These are phyloP conservation scores for Mycena citricolor DNA, from an alignment of 1,284 basidiomycete genomes.

Conservation along the genomic window DNA sequence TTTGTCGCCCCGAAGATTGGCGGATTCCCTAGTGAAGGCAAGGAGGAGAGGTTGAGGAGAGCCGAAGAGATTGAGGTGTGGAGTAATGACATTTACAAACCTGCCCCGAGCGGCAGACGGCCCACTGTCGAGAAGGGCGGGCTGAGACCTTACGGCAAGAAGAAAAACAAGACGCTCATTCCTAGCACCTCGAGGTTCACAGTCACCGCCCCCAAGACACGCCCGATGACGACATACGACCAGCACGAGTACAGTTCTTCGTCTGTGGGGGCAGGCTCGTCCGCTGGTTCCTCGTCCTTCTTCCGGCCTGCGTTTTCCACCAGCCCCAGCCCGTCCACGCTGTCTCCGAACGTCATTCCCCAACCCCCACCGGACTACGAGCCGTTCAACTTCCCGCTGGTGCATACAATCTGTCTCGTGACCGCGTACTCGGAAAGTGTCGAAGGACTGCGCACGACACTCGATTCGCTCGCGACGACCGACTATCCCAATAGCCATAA, in stretches of 20 bases:
- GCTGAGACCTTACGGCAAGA: slow-evolving; percentile 48
- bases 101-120: slow-evolving; percentile 88
- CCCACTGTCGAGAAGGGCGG: slow-evolving; percentile 84
- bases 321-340: slow-evolving; percentile 87
- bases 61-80: slow-evolving; percentile 93
- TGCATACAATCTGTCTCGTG: slow-evolving; percentile 93
- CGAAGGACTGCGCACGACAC: slow-evolving; percentile 93
- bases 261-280: slow-evolving; percentile 55
- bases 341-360: slow-evolving; percentile 86
- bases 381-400: slow-evolving; percentile 95
- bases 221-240: slow-evolving; percentile 78
- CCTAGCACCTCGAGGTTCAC: slow-evolving; percentile 87
- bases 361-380: slow-evolving; percentile 91
- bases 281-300: slow-evolving; percentile 29
- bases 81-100: slow-evolving; percentile 94
- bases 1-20: slow-evolving; percentile 95
- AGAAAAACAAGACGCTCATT: slow-evolving; percentile 68
- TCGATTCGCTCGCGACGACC: slow-evolving; percentile 97
- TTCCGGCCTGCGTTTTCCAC: slow-evolving; percentile 54
- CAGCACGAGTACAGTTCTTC: slow-evolving; percentile 51
- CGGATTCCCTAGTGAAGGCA: slow-evolving; percentile 91
- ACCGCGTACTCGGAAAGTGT: slow-evolving; percentile 98
- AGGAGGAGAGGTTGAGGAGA: slow-evolving; percentile 91
- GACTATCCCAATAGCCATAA: slow-evolving; percentile 99
- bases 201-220: slow-evolving; percentile 68